Evolutionary conservation across 306 rosid species (phyloP), one percentile per base, ranked within the genome.

Genomic region (Hylodesmum podocarpum): DNA sequence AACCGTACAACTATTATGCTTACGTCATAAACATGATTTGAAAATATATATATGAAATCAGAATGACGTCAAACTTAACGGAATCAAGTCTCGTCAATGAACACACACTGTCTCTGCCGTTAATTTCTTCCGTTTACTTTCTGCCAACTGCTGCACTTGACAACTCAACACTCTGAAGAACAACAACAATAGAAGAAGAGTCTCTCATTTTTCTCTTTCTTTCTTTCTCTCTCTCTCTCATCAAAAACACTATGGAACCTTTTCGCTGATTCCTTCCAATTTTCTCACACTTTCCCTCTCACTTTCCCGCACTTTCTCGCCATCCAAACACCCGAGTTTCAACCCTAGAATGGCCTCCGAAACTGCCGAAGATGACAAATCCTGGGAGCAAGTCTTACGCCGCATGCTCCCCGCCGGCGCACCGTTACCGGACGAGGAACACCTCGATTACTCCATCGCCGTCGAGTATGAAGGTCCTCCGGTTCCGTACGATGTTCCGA

Each of bases 331-430:
- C 70, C 24, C 16, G n/a, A n/a, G n/a, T n/a, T n/a, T 8, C 11
- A 76, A 9, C 77, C 50, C 57, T n/a, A 77, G 12, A 31, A 91
- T 92, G 97, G 88, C 91, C 10, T 81, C 87, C 3, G 91, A 87
- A 47, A 33, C 87, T 5, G 77, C 84, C 8, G 89, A 84, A 50
- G 88, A 78, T 21, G 85, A 64, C 44, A 89, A 87, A 29, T 67
- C 83, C 18, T 93, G 98, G 96, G 84, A 82, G 77, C 84, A 86
- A 7, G 73, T 84, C 31, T 59, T 93, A 55, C 78, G 94, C 53
- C 91, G 88, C 79, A 90, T 93, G 97, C 87, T 93, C 0, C 97
- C 97, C 5, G 83, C 61, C 22, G 97, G 97, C 16, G 94, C 94
- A 0, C 94, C 96, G 14, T 53, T 93, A 10, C 98, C 98, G 0